Evolutionary conservation across 768 basidiomycete genomes (phyloP), one percentile per base, ranked within the genome.

Genomic region (Collybia sp.): DNA sequence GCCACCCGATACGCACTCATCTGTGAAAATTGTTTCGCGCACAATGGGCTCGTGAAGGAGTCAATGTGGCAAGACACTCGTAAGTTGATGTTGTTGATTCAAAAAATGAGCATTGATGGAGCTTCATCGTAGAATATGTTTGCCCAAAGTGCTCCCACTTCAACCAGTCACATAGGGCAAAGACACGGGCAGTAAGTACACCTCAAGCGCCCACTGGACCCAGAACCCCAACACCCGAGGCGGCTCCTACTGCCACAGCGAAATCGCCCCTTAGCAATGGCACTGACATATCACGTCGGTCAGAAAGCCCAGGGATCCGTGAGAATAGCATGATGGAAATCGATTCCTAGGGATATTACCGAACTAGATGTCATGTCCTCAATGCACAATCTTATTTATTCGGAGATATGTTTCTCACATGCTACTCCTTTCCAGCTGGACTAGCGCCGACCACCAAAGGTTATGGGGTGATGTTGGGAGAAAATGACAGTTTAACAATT

Each of bases 101-200:
- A n/a, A 37, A 10, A 34, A n/a, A 37, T 37, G 10, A 37, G 4
- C n/a, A n/a, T 13, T 4, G 10, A 37, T 37, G 35, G 13, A 13
- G 35, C 13, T 37, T 18, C 10, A 35, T 43, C 13, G 17, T 56
- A 94, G 92, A 93, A 68, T 95, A 91, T 54, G 65, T 80, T 18
- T 95, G 92, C 61, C 87, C 83, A 0, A 90, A 88, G 59, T 95
- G 93, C 60, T 82, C 82, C 6, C 80, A 85, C 64, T 89, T 94
- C 63, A 94, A 95, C 56, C 66, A 72, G 1, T 73, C 76, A 10
- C 58, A 59, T 18, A 66, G 69, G 41, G 62, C 70, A 13, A 73
- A 63, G 53, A 63, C 58, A 50, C 47, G 39, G 32, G 31, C 54
- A 57, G 52, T 54, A 40, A 45, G 46, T 3, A 56, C 58, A 12